These are phyloP conservation scores for Camellia lanceoleosa DNA, from an alignment of 148 eudicot species.

Conservation along the genomic window DNA sequence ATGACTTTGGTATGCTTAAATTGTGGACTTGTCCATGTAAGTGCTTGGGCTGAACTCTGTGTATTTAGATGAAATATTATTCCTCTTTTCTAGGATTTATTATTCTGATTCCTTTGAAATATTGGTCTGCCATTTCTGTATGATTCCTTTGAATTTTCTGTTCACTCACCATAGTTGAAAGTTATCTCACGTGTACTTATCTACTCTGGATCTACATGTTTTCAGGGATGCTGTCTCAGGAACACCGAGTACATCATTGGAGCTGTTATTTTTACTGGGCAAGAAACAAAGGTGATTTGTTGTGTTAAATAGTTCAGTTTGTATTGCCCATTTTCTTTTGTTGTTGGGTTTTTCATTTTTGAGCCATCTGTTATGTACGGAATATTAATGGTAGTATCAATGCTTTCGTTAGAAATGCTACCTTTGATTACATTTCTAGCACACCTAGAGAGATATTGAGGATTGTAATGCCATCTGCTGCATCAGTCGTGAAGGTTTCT, in stretches of 20 bases:
- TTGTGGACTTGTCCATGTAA: not conserved
- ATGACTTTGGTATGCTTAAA: slow-evolving; percentile 1
- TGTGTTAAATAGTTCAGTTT: not conserved
- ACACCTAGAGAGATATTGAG: not conserved
- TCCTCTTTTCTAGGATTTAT: slow-evolving; percentile 3
- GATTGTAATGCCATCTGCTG: slow-evolving; percentile 1
- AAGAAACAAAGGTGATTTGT: slow-evolving; percentile 77
- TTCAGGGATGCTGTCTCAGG: slow-evolving; percentile 95
- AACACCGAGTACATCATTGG: slow-evolving; percentile 91
- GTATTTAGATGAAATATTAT: slow-evolving; percentile 1
- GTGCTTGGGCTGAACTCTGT: not conserved
- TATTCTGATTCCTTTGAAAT: not conserved
- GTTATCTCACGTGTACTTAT: not conserved
- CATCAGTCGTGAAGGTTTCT: not conserved
- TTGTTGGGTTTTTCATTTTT: not conserved
- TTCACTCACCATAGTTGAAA: slow-evolving; percentile 1
- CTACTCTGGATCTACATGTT: slow-evolving; percentile 18
- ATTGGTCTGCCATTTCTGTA: not conserved
- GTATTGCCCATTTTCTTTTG: not conserved
- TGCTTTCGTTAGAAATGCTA: slow-evolving; percentile 3
- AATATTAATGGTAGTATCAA: not conserved
- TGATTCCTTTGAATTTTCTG: not conserved
- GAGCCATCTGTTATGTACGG: not conserved
- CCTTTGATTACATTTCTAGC: not conserved
- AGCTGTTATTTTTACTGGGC: slow-evolving; percentile 82